Evolutionary conservation across 805 yeast genomes (phyloP).

Genomic region (Candida vaughaniae): DNA sequence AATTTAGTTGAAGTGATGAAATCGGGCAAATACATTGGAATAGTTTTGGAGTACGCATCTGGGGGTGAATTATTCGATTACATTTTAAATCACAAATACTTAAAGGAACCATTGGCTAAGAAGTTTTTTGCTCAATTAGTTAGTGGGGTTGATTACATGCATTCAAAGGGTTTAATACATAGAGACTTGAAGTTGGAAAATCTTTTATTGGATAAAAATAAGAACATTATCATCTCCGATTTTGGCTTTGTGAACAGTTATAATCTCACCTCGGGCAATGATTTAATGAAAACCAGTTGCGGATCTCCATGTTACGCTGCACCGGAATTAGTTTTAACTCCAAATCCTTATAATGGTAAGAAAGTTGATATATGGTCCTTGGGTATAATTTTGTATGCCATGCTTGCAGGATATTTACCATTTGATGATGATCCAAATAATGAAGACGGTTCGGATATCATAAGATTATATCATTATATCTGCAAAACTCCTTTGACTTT

Average conservation of each 20-base stretch:
- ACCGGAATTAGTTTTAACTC: constrained; percentile 90
- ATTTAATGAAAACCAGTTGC: constrained; percentile 90
- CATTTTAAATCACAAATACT: constrained; percentile 78
- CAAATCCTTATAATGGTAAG: constrained; percentile 83
- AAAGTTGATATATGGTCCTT: constrained; percentile 97
- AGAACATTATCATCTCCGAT: constrained; percentile 82
- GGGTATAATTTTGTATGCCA: constrained; percentile 93
- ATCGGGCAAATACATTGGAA: constrained; percentile 92
- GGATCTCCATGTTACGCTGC: constrained; percentile 99
- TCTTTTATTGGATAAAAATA: constrained; percentile 76
- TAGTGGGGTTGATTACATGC: constrained; percentile 90
- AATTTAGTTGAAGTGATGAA: constrained; percentile 89
- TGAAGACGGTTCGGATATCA: constrained; percentile 94
- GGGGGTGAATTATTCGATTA: constrained; percentile 97
- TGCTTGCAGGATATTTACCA: constrained; percentile 95
- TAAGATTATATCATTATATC: constrained; percentile 85
- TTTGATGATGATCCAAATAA: constrained; percentile 97
- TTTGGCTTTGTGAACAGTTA: constrained; percentile 95
- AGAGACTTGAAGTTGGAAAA: constrained; percentile 77
- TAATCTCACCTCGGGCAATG: constrained; percentile 47
- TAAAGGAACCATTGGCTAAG: constrained; percentile 86
- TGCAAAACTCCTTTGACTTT: constrained; percentile 89
- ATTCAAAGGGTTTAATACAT: constrained; percentile 76
- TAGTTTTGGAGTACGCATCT: constrained; percentile 92
- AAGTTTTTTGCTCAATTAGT: constrained; percentile 88